phyloP scores from a whole-genome alignment of 2,329 filamentous ascomycete species.

The Sclerotinia trifoliorum region DNA sequence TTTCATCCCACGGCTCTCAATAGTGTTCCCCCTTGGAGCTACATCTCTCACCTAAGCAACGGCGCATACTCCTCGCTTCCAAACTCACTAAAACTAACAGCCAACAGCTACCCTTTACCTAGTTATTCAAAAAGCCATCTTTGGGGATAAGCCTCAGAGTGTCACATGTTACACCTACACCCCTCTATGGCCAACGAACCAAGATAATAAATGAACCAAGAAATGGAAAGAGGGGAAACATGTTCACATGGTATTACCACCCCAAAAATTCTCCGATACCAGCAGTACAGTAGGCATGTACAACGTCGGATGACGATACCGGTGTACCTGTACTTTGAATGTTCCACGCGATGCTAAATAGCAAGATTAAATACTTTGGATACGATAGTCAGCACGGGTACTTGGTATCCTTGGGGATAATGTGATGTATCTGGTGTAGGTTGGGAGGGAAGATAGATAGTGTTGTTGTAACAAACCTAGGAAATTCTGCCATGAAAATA shows the following conservation, averaged over 20 bases:
- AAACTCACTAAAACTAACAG: background rate
- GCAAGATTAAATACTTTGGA: too few species aligned
- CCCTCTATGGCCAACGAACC: background rate
- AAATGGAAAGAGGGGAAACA: background rate
- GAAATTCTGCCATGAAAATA: too few species aligned
- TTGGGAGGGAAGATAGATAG: background rate
- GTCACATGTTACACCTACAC: slow-evolving; percentile 2
- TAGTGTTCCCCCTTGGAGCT: background rate
- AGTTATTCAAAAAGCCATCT: background rate
- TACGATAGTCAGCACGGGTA: background rate
- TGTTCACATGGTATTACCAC: background rate
- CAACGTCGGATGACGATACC: background rate
- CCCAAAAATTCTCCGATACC: background rate
- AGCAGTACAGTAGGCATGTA: background rate
- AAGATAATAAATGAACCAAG: background rate
- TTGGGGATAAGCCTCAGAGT: background rate
- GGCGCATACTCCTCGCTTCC: background rate
- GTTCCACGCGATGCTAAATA: too few species aligned
- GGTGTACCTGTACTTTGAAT: background rate
- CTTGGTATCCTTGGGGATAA: background rate
- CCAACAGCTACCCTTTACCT: background rate
- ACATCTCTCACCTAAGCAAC: background rate
- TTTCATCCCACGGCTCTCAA: background rate
- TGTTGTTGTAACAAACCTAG: background rate
- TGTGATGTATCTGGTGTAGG: background rate